Conservation (phyloP, 2,329 filamentous ascomycete species). For the Davidsoniella neocaledoniae region DNA sequence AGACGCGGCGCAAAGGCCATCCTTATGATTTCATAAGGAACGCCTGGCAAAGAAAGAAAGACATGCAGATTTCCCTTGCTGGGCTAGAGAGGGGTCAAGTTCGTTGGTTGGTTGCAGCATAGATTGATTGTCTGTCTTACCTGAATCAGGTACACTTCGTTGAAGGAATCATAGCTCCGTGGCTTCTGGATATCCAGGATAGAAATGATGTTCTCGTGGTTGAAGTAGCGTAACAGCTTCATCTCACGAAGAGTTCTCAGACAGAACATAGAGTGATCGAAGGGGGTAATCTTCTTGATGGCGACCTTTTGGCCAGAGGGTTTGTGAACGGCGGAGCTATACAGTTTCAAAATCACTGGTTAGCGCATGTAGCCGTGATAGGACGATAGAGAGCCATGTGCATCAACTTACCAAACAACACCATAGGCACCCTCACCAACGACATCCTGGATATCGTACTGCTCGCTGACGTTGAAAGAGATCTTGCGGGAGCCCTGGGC, state of each 20-base stretch:
- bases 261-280: constrained; percentile 99
- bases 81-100: background rate
- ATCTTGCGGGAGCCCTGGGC: constrained; percentile 69
- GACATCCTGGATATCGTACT: constrained; percentile 99
- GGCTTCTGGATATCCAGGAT: constrained; percentile 99
- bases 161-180: constrained; percentile 86
- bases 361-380: background rate
- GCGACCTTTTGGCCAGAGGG: constrained; percentile 96
- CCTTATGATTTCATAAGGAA: background rate
- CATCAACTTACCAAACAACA: constrained; percentile 70
- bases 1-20: too few species aligned
- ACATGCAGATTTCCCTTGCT: too few species aligned
- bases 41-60: too few species aligned
- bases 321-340: constrained; percentile 90
- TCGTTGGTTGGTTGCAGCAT: background rate
- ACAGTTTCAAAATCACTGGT: background rate
- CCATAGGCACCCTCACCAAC: constrained; percentile 97
- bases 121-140: constrained; percentile 29
- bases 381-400: background rate
- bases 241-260: constrained; percentile 92
- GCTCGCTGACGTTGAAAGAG: constrained; percentile 98
- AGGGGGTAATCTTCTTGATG: constrained; percentile 99
- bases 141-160: constrained; percentile 97
- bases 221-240: constrained; percentile 98
- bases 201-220: constrained; percentile 99